These are phyloP conservation scores for Ogataea methylovora DNA, from an alignment of 805 yeast species.

Conservation along the genomic window DNA sequence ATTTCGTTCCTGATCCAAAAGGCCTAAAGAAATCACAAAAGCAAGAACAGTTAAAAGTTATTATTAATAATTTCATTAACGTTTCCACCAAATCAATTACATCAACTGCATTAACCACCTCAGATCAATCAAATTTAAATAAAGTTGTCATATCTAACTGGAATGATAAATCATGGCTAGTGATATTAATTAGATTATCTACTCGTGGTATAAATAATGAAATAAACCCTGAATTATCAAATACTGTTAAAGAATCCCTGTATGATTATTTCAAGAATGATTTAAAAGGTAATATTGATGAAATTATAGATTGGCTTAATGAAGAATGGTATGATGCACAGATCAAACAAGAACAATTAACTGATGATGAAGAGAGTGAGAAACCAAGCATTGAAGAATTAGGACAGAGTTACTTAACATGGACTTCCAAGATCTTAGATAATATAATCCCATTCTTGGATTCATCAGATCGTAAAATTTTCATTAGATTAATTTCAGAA, in stretches of 20 bases:
- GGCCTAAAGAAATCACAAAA: constrained; percentile 46
- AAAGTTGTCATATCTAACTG: constrained; percentile 44
- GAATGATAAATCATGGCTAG: constrained; percentile 68
- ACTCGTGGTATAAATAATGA: constrained; percentile 61
- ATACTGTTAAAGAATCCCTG: constrained; percentile 60
- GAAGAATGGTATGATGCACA: constrained; percentile 84
- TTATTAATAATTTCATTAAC: constrained; percentile 52
- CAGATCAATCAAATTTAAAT: constrained; percentile 34
- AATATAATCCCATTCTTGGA: constrained; percentile 81
- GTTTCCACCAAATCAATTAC: constrained; percentile 24
- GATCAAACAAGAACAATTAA: constrained; percentile 11
- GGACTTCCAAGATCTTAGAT: constrained; percentile 70
- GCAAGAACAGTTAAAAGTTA: constrained; percentile 45
- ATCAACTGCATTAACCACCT: constrained; percentile 10
- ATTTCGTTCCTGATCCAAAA: constrained; percentile 49
- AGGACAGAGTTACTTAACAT: constrained; percentile 59
- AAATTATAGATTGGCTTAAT: constrained; percentile 84
- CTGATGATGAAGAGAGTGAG: constrained; percentile 1
- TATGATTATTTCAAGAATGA: constrained; percentile 68
- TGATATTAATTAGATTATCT: constrained; percentile 66
- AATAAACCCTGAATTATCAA: constrained; percentile 37
- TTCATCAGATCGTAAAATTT: constrained; percentile 67
- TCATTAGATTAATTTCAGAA: constrained; percentile 80
- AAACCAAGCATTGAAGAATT: constrained; percentile 13
- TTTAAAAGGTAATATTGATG: constrained; percentile 63